Evolutionary conservation across 2,329 filamentous ascomycete species (phyloP), one percentile per base, ranked within the genome.

Genomic region (Graphilbum sp.): DNA sequence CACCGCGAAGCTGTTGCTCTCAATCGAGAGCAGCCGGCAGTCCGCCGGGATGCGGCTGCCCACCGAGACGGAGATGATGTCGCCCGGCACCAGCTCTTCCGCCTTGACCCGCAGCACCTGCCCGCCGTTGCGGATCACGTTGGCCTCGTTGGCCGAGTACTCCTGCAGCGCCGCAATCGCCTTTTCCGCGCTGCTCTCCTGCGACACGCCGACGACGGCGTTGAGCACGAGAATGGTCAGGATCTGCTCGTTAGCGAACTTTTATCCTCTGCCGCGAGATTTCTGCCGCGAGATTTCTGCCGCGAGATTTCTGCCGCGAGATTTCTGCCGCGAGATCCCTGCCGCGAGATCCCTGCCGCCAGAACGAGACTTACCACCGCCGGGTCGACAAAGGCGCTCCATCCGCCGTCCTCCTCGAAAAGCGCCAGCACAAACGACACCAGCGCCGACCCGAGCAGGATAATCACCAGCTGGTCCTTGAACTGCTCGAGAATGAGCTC

Each of bases 121-220:
- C 36, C 88, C 86, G 50, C 62, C 60, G 62, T 88, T 78, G 52
- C 90, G 82, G 42, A 94, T 59, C 38, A 93, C 88, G 55, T 88
- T 98, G 49, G 90, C 88, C 60, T 94, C 85, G 60, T 96, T 98
- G 53, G 90, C 90, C 23, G 88, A 96, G 64, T 98, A 98, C 71
- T 98, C 88, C 62, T 98, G 90, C 41, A 98, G 73, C 33, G 90
- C 90, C 20, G 90, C 87, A 56, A 98, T 98, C 37, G 90, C 90
- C 64, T 96, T 95, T 60, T 98, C 90, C 47, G 90, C 90, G 54
- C 87, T 95, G 61, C 84, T 95, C 67, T 98, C 90, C 67, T 98
- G 90, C 40, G 88, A 95, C 21, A 98, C 90, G 55, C 90, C 90
- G 46, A 98, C 90, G 48, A 98, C 79, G 44, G 90, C 83, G 62